Evolutionary conservation across 2,329 filamentous ascomycete species (phyloP), one percentile per base, ranked within the genome.

Genomic region (Magnaporthiopsis rhizophila): DNA sequence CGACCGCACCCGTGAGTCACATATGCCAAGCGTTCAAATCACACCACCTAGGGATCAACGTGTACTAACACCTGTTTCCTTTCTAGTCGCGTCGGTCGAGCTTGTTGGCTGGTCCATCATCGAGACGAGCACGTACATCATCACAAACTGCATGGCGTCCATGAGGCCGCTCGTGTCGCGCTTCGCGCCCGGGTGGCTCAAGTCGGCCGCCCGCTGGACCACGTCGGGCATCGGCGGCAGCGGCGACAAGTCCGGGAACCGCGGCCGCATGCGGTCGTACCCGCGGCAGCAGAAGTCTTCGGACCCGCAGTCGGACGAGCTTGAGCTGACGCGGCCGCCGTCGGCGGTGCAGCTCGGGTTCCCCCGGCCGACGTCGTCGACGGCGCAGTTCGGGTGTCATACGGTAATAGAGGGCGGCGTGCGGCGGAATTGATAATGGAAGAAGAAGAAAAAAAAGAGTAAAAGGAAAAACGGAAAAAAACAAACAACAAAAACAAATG

Each of bases 71-170:
- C 13, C 38, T 18, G n/a, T n/a, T 6, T 2, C 21, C 2, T 24
- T 4, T 62, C 9, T 59, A 67, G 66, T 64, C 60, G 69, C 68
- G 0, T 71, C 69, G 2, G 67, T 70, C 38, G 66, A 65, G 15
- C 66, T 71, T 0, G 66, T 68, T 26, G 65, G 67, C 59, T 71
- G 69, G 69, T 69, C 68, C 53, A 67, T 71, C 36, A 68, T 70
- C 66, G 70, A 71, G 53, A 67, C 68, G 24, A 62, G 67, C 62
- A 69, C 69, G 57, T 71, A 71, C 66, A 72, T 72, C 65, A 68
- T 72, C 32, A 68, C 71, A 15, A 67, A 67, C 34, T 71, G 71
- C 59, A 61, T 72, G 21, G 69, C 71, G 0, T 67, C 68, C 59
- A 65, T 72, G 9, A 62, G 65, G 8, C 70, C 71, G 1, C 66